Conservation (phyloP, 768 basidiomycete genomes). For the Rhodotorula sphaerocarpa region DNA sequence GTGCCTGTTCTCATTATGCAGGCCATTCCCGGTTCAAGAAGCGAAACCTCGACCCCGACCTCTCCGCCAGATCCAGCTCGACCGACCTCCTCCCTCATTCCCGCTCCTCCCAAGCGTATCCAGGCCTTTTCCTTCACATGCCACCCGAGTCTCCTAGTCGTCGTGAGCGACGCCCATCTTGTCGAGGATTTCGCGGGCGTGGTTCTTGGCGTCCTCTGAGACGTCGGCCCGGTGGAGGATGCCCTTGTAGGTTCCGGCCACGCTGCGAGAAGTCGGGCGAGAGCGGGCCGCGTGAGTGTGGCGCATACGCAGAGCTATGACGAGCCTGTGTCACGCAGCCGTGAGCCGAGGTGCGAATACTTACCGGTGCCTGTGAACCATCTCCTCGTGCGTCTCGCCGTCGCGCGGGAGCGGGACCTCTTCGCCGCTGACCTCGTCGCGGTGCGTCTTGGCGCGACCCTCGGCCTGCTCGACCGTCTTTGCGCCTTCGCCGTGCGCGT, state of each 20-base stretch:
- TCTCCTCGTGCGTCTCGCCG: conserved; percentile 1
- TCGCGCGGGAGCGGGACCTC: neutral
- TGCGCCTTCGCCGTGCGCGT: neutral
- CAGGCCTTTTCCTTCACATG: too few species aligned
- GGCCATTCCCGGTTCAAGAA: too few species aligned
- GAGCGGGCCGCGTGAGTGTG: neutral
- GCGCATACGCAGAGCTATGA: neutral
- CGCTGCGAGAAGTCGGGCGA: neutral
- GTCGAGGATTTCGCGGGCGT: neutral
- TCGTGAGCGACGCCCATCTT: conserved; percentile 1
- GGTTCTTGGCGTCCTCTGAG: conserved; percentile 7
- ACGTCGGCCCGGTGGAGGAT: conserved; percentile 1
- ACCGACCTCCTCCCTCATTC: too few species aligned
- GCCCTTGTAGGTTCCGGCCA: neutral
- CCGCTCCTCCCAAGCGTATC: too few species aligned
- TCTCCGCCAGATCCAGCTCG: too few species aligned
- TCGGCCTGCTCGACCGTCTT: neutral
- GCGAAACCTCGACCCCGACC: too few species aligned
- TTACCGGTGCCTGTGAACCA: conserved; percentile 4
- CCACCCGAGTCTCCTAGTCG: too few species aligned
- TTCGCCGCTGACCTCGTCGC: neutral
- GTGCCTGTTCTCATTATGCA: too few species aligned
- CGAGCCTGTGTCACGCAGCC: neutral
- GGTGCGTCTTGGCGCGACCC: neutral
- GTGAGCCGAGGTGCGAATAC: neutral